Conservation (phyloP, 257 asterid genomes). For the Solanum dulcamara region DNA sequence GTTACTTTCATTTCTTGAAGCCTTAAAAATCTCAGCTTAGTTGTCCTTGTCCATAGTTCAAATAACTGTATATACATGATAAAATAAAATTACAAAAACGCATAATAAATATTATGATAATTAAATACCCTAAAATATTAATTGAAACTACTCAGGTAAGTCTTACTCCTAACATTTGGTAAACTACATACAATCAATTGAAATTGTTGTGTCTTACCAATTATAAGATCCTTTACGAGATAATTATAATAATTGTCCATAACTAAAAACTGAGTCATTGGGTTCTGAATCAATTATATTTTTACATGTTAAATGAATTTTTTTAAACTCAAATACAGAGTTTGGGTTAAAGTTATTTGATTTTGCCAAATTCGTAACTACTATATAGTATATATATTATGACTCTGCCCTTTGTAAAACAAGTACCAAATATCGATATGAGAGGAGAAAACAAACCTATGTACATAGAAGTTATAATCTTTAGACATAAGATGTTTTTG, state of each 20-base stretch:
- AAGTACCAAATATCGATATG: background rate
- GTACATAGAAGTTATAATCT: conserved; percentile 55
- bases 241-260: too few species aligned
- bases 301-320: too few species aligned
- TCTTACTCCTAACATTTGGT: background rate
- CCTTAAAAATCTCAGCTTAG: conserved; percentile 67
- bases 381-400: too few species aligned
- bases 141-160: background rate
- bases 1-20: conserved; percentile 30
- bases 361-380: accelerated
- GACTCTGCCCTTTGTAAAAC: accelerated
- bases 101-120: background rate
- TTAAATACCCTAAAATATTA: background rate
- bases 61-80: conserved; percentile 32
- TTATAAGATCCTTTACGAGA: too few species aligned
- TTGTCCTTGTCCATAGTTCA: conserved; percentile 68
- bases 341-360: too few species aligned
- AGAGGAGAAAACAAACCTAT: conserved; percentile 32
- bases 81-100: background rate
- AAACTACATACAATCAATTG: background rate
- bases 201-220: too few species aligned
- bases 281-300: too few species aligned
- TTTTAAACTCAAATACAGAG: too few species aligned
- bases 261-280: accelerated
- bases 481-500: conserved; percentile 47